Conservation (phyloP, 202 grass and related monocot species). For the Carex sylvatica region DNA sequence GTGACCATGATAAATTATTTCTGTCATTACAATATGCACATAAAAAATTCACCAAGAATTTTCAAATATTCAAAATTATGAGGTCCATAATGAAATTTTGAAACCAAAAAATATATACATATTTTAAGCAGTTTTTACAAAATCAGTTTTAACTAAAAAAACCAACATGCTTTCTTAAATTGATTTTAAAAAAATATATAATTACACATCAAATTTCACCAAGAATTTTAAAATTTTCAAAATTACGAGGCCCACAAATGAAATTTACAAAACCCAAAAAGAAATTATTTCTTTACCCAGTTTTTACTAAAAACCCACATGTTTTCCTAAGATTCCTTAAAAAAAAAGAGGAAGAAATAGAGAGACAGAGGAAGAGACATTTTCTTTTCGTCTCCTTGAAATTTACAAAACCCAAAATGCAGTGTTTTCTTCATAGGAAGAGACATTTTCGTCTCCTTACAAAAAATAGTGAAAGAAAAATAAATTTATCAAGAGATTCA, state of each 20-base stretch:
- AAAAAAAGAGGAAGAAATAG: too few species aligned
- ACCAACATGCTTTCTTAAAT: background rate
- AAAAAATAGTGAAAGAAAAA: background rate
- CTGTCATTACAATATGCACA: background rate
- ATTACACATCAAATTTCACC: background rate
- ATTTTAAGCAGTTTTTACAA: background rate
- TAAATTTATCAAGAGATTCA: background rate
- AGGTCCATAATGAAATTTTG: background rate
- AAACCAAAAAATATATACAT: background rate
- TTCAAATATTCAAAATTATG: background rate
- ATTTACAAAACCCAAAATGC: too few species aligned
- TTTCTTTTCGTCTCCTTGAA: too few species aligned
- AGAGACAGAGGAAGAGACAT: too few species aligned
- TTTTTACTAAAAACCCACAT: background rate
- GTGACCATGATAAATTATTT: background rate
- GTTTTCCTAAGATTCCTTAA: background rate
- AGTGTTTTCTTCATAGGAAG: background rate
- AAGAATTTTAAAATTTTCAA: background rate
- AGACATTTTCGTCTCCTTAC: background rate
- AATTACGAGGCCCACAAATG: background rate
- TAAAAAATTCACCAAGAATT: background rate
- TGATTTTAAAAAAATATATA: background rate
- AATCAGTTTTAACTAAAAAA: background rate
- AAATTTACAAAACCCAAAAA: background rate
- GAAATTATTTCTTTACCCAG: background rate